These are phyloP conservation scores for Schrenkiella parvula DNA, from an alignment of 345 rosid genomes.

Conservation along the genomic window DNA sequence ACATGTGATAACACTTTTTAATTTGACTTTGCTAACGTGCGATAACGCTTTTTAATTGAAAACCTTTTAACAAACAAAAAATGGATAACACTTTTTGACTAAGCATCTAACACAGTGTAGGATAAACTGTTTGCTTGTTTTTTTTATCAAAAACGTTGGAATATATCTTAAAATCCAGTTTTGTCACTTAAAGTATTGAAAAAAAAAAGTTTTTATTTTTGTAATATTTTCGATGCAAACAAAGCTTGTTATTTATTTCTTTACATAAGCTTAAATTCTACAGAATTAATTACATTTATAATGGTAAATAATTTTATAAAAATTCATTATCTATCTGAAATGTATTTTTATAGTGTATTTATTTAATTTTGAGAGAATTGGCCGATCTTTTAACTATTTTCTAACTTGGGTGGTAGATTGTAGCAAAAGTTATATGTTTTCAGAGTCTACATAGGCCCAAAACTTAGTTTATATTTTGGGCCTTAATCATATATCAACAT, in stretches of 20 bases:
- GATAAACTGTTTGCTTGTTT: neutral
- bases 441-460: too few relatives aligned
- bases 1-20: neutral
- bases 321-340: too few relatives aligned
- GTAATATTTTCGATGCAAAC: too few relatives aligned
- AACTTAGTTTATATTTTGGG: too few relatives aligned
- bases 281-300: neutral
- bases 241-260: neutral
- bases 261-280: neutral
- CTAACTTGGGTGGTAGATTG: too few relatives aligned
- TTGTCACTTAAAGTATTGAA: too few relatives aligned
- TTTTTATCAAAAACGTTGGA: too few relatives aligned
- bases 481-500: too few relatives aligned
- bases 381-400: neutral
- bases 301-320: neutral
- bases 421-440: too few relatives aligned
- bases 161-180: too few relatives aligned
- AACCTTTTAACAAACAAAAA: neutral
- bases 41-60: neutral
- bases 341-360: neutral
- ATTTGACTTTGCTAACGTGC: conserved; percentile 7
- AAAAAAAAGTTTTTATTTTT: too few relatives aligned
- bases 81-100: neutral
- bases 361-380: neutral
- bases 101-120: neutral